These are phyloP conservation scores for Tetrahymena thermophila DNA, from an alignment of 73 alveolate species.

Conservation along the genomic window DNA sequence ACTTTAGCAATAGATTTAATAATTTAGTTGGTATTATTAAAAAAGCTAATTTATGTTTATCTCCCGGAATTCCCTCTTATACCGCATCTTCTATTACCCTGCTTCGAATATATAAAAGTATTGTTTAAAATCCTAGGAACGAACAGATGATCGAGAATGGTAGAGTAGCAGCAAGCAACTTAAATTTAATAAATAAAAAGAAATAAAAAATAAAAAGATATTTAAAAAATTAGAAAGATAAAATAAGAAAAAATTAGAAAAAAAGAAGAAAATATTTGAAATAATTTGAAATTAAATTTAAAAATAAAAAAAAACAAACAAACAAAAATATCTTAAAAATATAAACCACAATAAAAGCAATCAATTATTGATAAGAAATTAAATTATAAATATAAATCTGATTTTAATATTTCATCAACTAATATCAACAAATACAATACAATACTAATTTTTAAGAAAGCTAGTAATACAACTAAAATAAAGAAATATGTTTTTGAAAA, in stretches of 20 bases:
- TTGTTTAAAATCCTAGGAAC: neutral
- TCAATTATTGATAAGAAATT: too few species aligned
- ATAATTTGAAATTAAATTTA: too few species aligned
- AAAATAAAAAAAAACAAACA: neutral
- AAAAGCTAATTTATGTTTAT: neutral
- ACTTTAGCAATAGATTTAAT: neutral
- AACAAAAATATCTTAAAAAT: too few species aligned
- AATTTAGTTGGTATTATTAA: neutral
- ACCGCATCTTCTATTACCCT: neutral
- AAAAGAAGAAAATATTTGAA: neutral
- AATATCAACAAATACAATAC: too few species aligned
- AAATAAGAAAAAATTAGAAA: neutral
- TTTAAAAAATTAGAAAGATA: too few species aligned
- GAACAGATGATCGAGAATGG: neutral
- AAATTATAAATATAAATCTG: too few species aligned
- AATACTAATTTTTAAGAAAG: too few species aligned
- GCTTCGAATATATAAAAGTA: neutral
- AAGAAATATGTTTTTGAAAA: too few species aligned
- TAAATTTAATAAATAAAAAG: neutral
- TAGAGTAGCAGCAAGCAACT: neutral
- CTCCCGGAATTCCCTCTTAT: slow-evolving; percentile 1
- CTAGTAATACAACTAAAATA: too few species aligned
- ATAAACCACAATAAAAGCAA: neutral
- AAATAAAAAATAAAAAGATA: neutral
- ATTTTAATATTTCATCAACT: too few species aligned